These are phyloP conservation scores for Epichloe sp. DNA, from an alignment of 2,329 filamentous ascomycete genomes.

Conservation along the genomic window DNA sequence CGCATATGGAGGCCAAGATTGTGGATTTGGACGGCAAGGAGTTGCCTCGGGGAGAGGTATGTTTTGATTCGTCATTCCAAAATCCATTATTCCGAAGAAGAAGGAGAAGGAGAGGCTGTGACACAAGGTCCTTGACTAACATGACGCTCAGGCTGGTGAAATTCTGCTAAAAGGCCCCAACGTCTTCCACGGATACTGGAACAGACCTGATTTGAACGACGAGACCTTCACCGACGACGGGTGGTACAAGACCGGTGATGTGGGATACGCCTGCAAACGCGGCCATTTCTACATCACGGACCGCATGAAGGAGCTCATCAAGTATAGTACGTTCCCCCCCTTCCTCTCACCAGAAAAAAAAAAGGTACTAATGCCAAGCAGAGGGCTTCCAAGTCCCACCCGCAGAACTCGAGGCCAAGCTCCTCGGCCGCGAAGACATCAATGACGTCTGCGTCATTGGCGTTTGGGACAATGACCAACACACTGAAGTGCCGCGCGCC, in stretches of 20 bases:
- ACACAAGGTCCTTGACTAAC: not conserved
- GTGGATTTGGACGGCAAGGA: constrained; percentile 49
- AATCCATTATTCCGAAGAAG: too few relatives aligned
- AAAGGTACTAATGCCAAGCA: constrained; percentile 25
- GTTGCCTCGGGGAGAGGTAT: constrained; percentile 38
- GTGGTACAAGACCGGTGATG: constrained; percentile 84
- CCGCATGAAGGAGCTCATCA: constrained; percentile 56
- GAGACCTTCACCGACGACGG: constrained; percentile 64
- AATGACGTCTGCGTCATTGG: constrained; percentile 54
- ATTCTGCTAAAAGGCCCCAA: constrained; percentile 71
- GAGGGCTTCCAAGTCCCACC: constrained; percentile 59
- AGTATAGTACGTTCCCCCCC: constrained; percentile 29
- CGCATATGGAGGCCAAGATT: constrained; percentile 72
- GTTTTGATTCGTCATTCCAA: not conserved
- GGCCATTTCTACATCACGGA: constrained; percentile 88
- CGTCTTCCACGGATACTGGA: constrained; percentile 66
- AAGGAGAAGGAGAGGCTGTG: not conserved
- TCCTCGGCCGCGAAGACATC: constrained; percentile 30
- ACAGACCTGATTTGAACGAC: constrained; percentile 55
- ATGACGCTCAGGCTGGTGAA: constrained; percentile 32
- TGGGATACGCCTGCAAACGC: constrained; percentile 62
- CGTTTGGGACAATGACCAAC: constrained; percentile 41
- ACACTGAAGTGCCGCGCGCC: constrained; percentile 53
- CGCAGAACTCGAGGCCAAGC: constrained; percentile 46
- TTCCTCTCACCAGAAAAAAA: too few relatives aligned